Conservation (phyloP, 2,329 filamentous ascomycete species). For the Phaeosphaeria sp. region DNA sequence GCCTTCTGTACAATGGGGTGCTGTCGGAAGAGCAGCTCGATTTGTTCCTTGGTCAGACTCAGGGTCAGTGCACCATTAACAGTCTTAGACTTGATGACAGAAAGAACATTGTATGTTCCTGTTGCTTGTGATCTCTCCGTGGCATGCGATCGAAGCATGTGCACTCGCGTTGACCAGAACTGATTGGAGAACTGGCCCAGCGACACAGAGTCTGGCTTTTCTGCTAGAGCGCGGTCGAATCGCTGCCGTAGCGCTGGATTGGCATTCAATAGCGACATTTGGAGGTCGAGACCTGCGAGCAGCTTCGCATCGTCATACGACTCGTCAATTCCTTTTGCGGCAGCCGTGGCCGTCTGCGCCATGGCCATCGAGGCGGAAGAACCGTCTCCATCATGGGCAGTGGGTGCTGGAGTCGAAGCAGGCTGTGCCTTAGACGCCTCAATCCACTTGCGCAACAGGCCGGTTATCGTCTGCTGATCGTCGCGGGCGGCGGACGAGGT, state of each 20-base stretch:
- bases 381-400: conserved; percentile 27
- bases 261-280: conserved; percentile 85
- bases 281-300: conserved; percentile 78
- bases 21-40: conserved; percentile 90
- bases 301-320: conserved; percentile 85
- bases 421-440: conserved; percentile 66
- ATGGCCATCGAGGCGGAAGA: conserved; percentile 76
- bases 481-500: conserved; percentile 78
- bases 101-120: conserved; percentile 92
- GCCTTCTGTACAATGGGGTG: conserved; percentile 89
- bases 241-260: conserved; percentile 78
- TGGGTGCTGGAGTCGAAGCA: conserved; percentile 44
- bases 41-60: conserved; percentile 88
- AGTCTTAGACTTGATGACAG: conserved; percentile 81
- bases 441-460: conserved; percentile 79
- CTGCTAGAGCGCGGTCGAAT: conserved; percentile 82
- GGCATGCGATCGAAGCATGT: conserved; percentile 85
- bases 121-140: conserved; percentile 86
- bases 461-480: conserved; percentile 86
- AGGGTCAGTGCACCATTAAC: conserved; percentile 74
- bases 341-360: conserved; percentile 66
- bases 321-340: conserved; percentile 58
- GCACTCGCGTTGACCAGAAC: conserved; percentile 91
- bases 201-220: conserved; percentile 84
- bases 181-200: conserved; percentile 84